Evolutionary conservation across 495 filamentous ascomycete species (phyloP).

Genomic region (Xylaria acuta): DNA sequence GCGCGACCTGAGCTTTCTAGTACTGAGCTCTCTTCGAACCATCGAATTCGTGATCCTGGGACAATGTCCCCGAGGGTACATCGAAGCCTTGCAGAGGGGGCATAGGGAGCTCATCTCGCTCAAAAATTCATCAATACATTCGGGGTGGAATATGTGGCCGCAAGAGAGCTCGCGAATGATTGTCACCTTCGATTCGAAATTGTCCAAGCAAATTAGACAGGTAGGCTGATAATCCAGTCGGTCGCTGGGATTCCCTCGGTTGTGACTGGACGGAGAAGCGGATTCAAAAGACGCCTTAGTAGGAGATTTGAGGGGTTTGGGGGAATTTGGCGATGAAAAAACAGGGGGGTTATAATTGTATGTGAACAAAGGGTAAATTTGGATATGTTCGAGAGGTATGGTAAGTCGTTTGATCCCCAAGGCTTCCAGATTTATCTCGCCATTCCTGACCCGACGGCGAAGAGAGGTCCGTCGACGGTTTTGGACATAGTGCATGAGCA

Average conservation of each 20-base stretch:
- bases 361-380: conserved; percentile 74
- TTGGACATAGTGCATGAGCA: conserved; percentile 77
- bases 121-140: conserved; percentile 85
- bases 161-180: conserved; percentile 85
- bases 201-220: conserved; percentile 86
- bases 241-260: conserved; percentile 29
- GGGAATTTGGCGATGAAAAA: conserved; percentile 27
- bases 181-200: conserved; percentile 70
- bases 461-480: conserved; percentile 68
- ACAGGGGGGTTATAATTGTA: conserved; percentile 61
- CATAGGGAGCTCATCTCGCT: conserved; percentile 75
- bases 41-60: conserved; percentile 82
- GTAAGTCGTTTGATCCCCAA: conserved; percentile 77
- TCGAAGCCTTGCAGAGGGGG: conserved; percentile 83
- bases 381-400: conserved; percentile 70
- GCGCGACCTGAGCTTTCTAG: conserved; percentile 52
- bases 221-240: conserved; percentile 68
- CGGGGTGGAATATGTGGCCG: conserved; percentile 88
- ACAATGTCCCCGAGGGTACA: conserved; percentile 70
- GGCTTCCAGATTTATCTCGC: conserved; percentile 81
- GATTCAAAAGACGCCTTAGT: conserved; percentile 33
- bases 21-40: conserved; percentile 72
- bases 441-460: conserved; percentile 69
- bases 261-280: conserved; percentile 25
- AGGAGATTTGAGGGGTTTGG: conserved; percentile 24